phyloP scores from a whole-genome alignment of 257 asterid genomes.

The Capsicum rhomboideum region DNA sequence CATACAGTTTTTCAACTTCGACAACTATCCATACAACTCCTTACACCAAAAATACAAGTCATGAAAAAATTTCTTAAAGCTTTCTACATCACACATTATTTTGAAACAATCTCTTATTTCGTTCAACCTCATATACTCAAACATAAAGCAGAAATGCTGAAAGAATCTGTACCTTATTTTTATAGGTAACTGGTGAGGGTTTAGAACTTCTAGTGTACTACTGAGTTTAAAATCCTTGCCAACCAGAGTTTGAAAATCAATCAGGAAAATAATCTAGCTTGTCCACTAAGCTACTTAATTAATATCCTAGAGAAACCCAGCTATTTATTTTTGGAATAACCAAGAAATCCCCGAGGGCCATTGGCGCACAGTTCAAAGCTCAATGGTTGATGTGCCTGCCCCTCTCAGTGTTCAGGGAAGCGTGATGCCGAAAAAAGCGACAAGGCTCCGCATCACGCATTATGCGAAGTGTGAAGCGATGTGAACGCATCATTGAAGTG shows the following conservation, averaged over 20 bases:
- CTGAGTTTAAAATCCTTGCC: not conserved
- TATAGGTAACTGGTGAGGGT: not conserved
- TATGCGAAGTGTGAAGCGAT: too few species aligned
- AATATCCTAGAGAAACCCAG: not conserved
- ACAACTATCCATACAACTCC: too few species aligned
- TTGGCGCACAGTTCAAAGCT: not conserved
- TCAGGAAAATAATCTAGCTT: not conserved
- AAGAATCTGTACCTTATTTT: not conserved
- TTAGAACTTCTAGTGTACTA: not conserved
- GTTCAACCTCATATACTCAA: not conserved
- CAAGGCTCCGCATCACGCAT: too few species aligned
- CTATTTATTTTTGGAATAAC: not conserved
- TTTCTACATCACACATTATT: too few species aligned
- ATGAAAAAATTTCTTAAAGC: too few species aligned
- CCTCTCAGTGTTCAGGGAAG: too few species aligned
- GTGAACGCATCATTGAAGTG: too few species aligned
- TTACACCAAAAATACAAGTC: too few species aligned
- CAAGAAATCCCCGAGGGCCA: not conserved
- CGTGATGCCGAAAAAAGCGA: too few species aligned
- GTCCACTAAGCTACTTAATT: not conserved
- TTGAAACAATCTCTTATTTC: not conserved
- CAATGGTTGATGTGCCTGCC: not conserved
- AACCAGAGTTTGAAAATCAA: not conserved
- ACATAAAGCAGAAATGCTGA: not conserved
- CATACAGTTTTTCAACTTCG: too few species aligned